These are phyloP conservation scores for Pseudogymnoascus verrucosus DNA, from an alignment of 2,329 filamentous ascomycete species.

Conservation along the genomic window DNA sequence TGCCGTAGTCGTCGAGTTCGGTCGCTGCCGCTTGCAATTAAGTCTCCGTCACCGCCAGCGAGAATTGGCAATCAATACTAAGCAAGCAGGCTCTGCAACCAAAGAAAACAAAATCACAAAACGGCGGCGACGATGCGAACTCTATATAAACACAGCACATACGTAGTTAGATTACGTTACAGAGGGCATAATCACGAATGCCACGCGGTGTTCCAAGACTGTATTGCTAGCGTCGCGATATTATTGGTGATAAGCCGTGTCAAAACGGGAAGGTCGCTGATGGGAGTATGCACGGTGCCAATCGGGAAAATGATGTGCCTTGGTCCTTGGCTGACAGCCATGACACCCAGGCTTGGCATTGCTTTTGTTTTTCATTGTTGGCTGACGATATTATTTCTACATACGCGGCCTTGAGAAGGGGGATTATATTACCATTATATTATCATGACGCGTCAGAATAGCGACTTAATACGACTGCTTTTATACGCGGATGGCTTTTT, in stretches of 20 bases:
- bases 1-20: background rate
- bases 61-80: background rate
- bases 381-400: background rate
- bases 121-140: background rate
- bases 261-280: background rate
- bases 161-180: background rate
- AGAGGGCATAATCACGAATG: background rate
- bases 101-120: background rate
- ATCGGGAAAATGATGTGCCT: background rate
- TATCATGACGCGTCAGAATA: background rate
- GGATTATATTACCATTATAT: background rate
- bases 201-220: background rate
- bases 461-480: background rate
- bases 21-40: background rate
- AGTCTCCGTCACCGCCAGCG: background rate
- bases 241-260: background rate
- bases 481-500: background rate
- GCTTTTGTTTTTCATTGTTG: background rate
- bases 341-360: background rate
- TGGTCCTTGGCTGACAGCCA: background rate
- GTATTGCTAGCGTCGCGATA: background rate
- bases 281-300: background rate
- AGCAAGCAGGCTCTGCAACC: background rate
- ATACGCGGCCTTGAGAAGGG: background rate
- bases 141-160: background rate